A percentile compares a stretch with the other conserved stretches of the same genome.
phyloP scores from a whole-genome alignment of 1,284 basidiomycete genomes.

The Wallemia hederae region DNA sequence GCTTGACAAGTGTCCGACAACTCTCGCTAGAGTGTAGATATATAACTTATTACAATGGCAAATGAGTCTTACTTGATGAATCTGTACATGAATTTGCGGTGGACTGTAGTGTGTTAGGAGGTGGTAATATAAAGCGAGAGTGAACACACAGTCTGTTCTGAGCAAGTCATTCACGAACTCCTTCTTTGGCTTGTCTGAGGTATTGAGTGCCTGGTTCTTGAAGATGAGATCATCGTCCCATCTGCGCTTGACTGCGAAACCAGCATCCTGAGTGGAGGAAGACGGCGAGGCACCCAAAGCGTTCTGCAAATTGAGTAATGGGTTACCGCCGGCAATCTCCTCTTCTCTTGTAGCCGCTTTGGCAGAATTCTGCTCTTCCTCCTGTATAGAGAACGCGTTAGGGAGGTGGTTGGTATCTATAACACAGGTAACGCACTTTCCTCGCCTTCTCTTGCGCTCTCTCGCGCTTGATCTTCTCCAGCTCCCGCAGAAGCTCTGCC shows the following conservation, averaged over 20 bases:
- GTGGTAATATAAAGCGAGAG: background rate
- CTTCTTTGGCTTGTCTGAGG: conserved; percentile 31
- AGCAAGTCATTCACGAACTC: conserved; percentile 79
- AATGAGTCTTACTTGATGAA: conserved; percentile 8
- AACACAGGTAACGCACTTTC: conserved; percentile 14
- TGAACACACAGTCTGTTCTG: conserved; percentile 34
- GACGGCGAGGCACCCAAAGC: conserved; percentile 42
- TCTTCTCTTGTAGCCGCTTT: conserved; percentile 37
- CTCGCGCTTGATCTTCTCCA: conserved; percentile 84
- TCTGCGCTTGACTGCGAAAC: conserved; percentile 60
- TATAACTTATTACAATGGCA: background rate
- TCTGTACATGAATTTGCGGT: conserved; percentile 22
- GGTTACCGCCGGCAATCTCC: conserved; percentile 58
- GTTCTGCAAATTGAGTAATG: conserved; percentile 57
- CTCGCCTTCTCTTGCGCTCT: conserved; percentile 68
- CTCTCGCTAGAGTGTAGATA: too few species aligned
- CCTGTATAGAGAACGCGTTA: conserved; percentile 16
- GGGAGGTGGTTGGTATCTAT: background rate
- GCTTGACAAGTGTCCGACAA: conserved; percentile 1
- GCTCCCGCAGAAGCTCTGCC: conserved; percentile 61
- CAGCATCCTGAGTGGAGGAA: background rate
- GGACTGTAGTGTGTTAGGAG: conserved; percentile 18
- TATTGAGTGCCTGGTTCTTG: conserved; percentile 68
- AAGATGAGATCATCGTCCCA: conserved; percentile 96
- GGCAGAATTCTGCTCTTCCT: conserved; percentile 38